These are phyloP conservation scores for Rosa persica DNA, from an alignment of 306 rosid genomes.

Conservation along the genomic window DNA sequence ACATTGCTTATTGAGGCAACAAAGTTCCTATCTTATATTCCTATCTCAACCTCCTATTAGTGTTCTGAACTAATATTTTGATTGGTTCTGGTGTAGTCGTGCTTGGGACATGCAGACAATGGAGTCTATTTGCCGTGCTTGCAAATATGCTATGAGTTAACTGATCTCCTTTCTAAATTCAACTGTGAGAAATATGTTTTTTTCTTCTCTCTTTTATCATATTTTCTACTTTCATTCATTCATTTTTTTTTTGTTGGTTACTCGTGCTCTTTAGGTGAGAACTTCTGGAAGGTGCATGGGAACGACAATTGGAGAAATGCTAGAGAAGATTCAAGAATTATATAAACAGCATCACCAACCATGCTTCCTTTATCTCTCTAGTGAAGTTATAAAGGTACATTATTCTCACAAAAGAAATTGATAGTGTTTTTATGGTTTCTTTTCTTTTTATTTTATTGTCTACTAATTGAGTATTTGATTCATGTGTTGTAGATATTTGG, in stretches of 20 bases:
- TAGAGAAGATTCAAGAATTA: conserved; percentile 92
- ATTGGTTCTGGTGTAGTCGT: conserved; percentile 58
- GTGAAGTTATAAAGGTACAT: conserved; percentile 97
- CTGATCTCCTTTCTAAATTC: conserved; percentile 18
- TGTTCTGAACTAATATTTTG: conserved; percentile 24
- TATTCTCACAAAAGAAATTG: neutral
- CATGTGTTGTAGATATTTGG: conserved; percentile 87
- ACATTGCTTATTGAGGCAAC: too few species aligned
- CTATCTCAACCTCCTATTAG: conserved; percentile 2
- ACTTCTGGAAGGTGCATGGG: conserved; percentile 98
- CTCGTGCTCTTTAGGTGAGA: conserved; percentile 66
- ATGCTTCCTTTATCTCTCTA: conserved; percentile 96
- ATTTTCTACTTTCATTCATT: neutral
- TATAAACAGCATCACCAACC: conserved; percentile 94
- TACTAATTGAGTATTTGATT: conserved; percentile 30
- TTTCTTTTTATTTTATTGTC: conserved; percentile 3
- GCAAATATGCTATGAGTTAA: conserved; percentile 94
- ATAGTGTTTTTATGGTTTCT: neutral
- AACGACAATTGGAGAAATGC: conserved; percentile 92
- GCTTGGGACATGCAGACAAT: conserved; percentile 99
- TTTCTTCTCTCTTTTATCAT: neutral
- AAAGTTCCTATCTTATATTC: too few species aligned
- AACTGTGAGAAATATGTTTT: neutral
- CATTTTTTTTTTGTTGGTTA: neutral
- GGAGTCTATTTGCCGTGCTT: conserved; percentile 99